Conservation (phyloP, 352 stramenopile species). For the Nothophytophthora sp. region DNA sequence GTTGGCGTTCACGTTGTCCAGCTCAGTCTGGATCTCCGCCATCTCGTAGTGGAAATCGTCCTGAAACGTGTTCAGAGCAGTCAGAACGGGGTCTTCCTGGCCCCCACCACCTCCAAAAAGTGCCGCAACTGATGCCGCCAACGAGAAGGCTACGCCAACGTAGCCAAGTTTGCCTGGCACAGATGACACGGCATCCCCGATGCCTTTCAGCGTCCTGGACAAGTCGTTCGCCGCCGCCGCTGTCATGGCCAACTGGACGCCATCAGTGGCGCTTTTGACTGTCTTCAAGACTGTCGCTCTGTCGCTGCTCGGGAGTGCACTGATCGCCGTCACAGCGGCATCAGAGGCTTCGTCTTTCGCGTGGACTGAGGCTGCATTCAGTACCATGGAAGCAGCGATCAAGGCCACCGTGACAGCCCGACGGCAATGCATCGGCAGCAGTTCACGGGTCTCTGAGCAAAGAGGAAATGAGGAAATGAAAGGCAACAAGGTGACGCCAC, state of each 20-base stretch:
- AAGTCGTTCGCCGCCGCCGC: constrained; percentile 26
- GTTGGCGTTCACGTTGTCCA: constrained; percentile 29
- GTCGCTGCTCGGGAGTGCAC: constrained; percentile 1
- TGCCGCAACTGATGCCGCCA: constrained; percentile 39
- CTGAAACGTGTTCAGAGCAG: constrained; percentile 27
- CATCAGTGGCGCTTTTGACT: constrained; percentile 44
- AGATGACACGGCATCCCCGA: constrained; percentile 35
- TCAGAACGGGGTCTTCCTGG: constrained; percentile 33
- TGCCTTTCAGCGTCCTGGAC: constrained; percentile 38
- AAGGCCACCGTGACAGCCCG: not conserved
- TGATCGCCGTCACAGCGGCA: constrained; percentile 27
- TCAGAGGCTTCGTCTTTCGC: not conserved
- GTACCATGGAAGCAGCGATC: not conserved
- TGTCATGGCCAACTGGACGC: constrained; percentile 41
- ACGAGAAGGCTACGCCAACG: constrained; percentile 44
- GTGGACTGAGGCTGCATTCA: too few relatives aligned
- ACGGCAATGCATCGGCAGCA: too few relatives aligned
- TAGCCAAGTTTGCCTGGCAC: constrained; percentile 36
- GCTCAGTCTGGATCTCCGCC: constrained; percentile 21
- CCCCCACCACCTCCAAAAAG: not conserved
- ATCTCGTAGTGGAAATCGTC: constrained; percentile 27
- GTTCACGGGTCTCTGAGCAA: too few relatives aligned
- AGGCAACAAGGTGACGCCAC: too few relatives aligned
- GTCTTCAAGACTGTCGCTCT: constrained; percentile 21
- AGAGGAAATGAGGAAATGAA: too few relatives aligned